A percentile compares a stretch with the other conserved stretches of the same genome.
These are phyloP conservation scores for Suhomyces atakaporum DNA, from an alignment of 1,139 yeast species.

Conservation along the genomic window DNA sequence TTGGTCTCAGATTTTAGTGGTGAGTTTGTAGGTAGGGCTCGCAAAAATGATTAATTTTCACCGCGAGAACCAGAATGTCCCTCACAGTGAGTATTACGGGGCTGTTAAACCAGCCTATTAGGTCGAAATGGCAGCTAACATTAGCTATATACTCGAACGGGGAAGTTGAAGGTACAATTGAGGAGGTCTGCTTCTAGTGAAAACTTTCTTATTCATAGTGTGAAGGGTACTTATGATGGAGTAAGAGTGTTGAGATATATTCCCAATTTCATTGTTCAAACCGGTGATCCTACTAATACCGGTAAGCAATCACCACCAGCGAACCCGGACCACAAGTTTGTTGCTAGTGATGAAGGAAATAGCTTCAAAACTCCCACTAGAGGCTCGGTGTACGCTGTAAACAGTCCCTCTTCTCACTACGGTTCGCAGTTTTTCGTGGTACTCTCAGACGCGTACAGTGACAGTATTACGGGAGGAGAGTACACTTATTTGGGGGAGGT, in stretches of 20 bases:
- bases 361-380: slow-evolving; percentile 6
- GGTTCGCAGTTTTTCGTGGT: slow-evolving; percentile 27
- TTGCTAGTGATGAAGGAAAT: slow-evolving; percentile 3
- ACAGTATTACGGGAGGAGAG: slow-evolving; percentile 13
- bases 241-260: slow-evolving; percentile 45
- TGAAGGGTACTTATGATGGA: slow-evolving; percentile 43
- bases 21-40: too few relatives aligned
- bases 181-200: too few relatives aligned
- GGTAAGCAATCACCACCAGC: slow-evolving; percentile 32
- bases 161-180: slow-evolving; percentile 22
- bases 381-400: slow-evolving; percentile 23
- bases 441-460: slow-evolving; percentile 18
- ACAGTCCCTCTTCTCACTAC: slow-evolving; percentile 12
- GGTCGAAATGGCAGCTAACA: too few relatives aligned
- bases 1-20: too few relatives aligned
- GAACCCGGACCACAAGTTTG: slow-evolving; percentile 5
- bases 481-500: slow-evolving; percentile 23
- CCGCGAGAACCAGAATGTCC: too few relatives aligned
- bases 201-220: slow-evolving; percentile 47
- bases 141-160: slow-evolving; percentile 24
- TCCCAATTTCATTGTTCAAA: slow-evolving; percentile 48
- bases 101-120: too few relatives aligned
- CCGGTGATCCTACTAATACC: slow-evolving; percentile 53
- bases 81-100: too few relatives aligned
- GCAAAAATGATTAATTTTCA: too few relatives aligned